A percentile compares a stretch with the other conserved stretches of the same genome.
phyloP scores from a whole-genome alignment of 805 yeast species.

The Starmerella cellae region DNA sequence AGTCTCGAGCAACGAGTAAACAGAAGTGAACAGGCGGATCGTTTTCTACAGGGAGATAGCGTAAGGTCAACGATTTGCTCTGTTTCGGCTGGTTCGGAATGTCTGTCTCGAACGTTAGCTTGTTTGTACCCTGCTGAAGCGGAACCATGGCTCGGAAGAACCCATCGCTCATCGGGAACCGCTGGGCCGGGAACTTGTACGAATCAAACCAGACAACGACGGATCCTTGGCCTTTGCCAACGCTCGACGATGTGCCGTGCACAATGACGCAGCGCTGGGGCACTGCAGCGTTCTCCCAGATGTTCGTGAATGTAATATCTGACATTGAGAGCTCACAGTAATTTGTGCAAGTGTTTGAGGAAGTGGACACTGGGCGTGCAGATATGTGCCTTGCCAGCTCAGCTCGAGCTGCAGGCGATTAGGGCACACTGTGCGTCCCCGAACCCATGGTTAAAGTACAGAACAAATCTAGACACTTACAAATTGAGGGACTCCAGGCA shows the following conservation, averaged over 20 bases:
- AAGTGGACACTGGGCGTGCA: no score
- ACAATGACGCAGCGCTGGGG: slow-evolving; percentile 26
- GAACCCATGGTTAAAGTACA: no score
- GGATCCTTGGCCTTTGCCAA: slow-evolving; percentile 27
- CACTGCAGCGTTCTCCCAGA: slow-evolving; percentile 23
- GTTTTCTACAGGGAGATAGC: slow-evolving; percentile 43
- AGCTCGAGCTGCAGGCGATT: no score
- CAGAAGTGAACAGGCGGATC: slow-evolving; percentile 76
- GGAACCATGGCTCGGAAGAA: slow-evolving; percentile 65
- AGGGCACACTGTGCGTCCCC: no score
- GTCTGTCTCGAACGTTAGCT: slow-evolving; percentile 35
- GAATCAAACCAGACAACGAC: slow-evolving; percentile 34
- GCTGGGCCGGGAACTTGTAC: slow-evolving; percentile 49
- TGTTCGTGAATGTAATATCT: slow-evolving; percentile 22
- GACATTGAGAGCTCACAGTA: slow-evolving; percentile 13
- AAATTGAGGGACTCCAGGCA: no score
- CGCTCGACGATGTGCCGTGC: slow-evolving; percentile 27
- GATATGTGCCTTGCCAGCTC: no score
- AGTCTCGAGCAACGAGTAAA: slow-evolving; percentile 61
- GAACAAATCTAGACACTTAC: no score
- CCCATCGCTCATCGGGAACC: slow-evolving; percentile 54
- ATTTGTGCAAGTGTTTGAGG: no score
- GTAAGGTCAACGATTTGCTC: slow-evolving; percentile 28
- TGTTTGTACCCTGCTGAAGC: slow-evolving; percentile 56
- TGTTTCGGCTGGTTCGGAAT: slow-evolving; percentile 12